Base-by-base conservation (phyloP, 2,329 filamentous ascomycete genomes). In the Drechslerella coelobrocha region DNA sequence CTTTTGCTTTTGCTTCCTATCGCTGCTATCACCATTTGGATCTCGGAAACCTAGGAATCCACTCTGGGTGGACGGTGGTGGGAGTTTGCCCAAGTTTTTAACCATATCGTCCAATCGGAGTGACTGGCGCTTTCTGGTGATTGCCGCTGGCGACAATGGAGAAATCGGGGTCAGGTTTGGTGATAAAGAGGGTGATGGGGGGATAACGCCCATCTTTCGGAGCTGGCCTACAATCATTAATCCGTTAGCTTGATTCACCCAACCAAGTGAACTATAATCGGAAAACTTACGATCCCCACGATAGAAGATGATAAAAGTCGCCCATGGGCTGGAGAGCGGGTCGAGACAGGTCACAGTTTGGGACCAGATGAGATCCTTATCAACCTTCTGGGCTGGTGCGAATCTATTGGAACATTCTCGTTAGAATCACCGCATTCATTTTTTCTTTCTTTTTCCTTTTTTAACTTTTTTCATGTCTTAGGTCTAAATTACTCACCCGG, bases 341-440 rank as follows among this genome's bases (percentile, higher is more conserved):
- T 99, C 94, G 73, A 97, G 96, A 17, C 93, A 94, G 7, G 94
- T 97, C n/a, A 99, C 94, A 0, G 94, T 99, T 80, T 99, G 94
- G 1, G 94, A 99, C 77, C 92, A 97, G 77, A 99, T 99, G 1
- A 91, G 92, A 81, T 97, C 75, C 57, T 74, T 75, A 57, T 95
- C 57, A 97, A 83, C 1, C 91, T 89, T 83, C 97, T 97, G 12
- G 92, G 93, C 81, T 97, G 68, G 68, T 1, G 68, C 68, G 54
- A 69, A 69, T 17, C 65, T 69, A 41, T 59, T 37, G 5, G 14
- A 47, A 8, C 19, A 27, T 47, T 56, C 17, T 45, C 9, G 14
- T 41, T 27, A 4, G 5, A 26, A 31, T 23, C 14, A 37, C 61
- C 52, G 48, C 23, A 14, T 21, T 53, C 17, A 10, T 29, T 7